Base-by-base conservation (phyloP, 2,329 filamentous ascomycete species). In the Clarireedia homoeocarpa region DNA sequence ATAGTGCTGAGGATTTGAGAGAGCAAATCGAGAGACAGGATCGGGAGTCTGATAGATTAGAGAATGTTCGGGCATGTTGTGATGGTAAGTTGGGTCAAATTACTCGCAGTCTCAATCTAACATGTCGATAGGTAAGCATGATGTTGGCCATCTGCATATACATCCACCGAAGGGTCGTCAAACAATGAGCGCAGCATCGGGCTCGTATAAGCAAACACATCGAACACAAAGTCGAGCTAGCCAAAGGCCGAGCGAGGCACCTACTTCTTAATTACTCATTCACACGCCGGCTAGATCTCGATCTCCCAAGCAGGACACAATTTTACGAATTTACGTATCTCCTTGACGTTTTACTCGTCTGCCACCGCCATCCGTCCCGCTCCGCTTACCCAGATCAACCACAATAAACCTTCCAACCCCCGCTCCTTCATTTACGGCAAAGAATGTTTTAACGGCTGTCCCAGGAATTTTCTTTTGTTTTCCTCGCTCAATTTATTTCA, bases 1-100 rank as follows among this genome's bases (percentile, higher is more conserved):
- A 92, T 68, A 90, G 86, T 65, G 88, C 88, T 3, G 90, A 96
- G 71, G 90, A 96, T 68, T 71, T 96, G 56, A 79, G 89, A 56
- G 80, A 85, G 61, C 84, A 91, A 61, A 89, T 92, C 65, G 88
- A 92, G 72, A 78, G 82, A 60, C 85, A 91, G 68, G 86, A 92
- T 66, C 77, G 83, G 53, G 88, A 91, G 63, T 77, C 85, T 26
- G 88, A 91, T 68, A 80, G 85, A 60, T 78, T 97, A 66, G 92
- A 97, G 77, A 96, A 99, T 71, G 94, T 99, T 62, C 81, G 94
- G 69, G 91, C 92, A 58, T 99, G 94, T 75, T 99, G 94, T 72
- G 94, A 97, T 80, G 94, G 91, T 92, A 79, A 81, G 86, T 75
- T 23, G n/a, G 15, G 36, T 24, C 12, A 52, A 24, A 46, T 40